These are phyloP conservation scores for Botrytis porri DNA, from an alignment of 2,329 filamentous ascomycete species.

Conservation along the genomic window DNA sequence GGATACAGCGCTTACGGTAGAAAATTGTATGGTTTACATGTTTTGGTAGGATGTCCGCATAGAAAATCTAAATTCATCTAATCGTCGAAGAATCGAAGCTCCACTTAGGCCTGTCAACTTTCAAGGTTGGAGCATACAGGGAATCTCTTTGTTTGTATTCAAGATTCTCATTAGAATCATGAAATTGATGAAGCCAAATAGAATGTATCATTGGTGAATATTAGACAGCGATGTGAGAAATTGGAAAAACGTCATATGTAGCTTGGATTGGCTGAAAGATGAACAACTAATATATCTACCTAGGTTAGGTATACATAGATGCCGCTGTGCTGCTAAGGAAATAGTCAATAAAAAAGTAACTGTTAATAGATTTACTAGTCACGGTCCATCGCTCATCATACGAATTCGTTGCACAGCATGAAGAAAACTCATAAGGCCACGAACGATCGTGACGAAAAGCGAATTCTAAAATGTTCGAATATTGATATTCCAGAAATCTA, in stretches of 20 bases:
- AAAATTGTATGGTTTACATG: not conserved
- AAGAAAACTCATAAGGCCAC: not conserved
- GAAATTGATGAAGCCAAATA: not conserved
- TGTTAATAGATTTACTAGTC: not conserved
- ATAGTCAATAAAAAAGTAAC: not conserved
- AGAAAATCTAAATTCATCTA: not conserved
- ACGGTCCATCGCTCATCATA: too few species aligned
- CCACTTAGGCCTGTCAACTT: not conserved
- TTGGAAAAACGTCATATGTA: not conserved
- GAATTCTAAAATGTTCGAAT: not conserved
- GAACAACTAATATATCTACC: not conserved
- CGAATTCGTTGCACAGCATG: not conserved
- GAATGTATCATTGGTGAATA: not conserved
- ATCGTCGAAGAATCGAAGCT: not conserved
- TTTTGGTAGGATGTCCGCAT: not conserved
- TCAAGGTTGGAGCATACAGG: not conserved
- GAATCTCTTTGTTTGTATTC: not conserved
- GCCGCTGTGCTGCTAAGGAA: not conserved
- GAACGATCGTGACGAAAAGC: not conserved
- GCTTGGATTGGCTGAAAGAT: not conserved
- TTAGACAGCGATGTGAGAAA: not conserved
- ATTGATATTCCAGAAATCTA: not conserved
- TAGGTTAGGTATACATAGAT: too few species aligned
- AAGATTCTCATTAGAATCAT: not conserved
- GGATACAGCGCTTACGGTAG: not conserved